These are phyloP conservation scores for Paspalum notatum DNA, from an alignment of 176 grass and related monocot genomes.

Conservation along the genomic window DNA sequence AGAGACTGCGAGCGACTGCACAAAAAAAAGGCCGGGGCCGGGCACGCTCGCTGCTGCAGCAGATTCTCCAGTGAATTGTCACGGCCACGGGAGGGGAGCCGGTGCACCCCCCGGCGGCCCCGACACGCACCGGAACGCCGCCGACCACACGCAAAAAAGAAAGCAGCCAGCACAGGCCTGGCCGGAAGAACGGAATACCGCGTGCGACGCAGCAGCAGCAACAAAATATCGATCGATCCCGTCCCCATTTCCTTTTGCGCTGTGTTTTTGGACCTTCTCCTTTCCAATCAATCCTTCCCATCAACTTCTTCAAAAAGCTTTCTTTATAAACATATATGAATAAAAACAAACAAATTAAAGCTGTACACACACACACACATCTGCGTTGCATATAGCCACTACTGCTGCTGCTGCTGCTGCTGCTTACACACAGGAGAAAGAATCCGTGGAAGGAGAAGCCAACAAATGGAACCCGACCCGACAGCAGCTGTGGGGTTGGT, in stretches of 20 bases:
- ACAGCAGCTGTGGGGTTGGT: constrained; percentile 11
- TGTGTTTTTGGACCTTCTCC: neutral
- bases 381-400: too few relatives aligned
- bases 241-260: neutral
- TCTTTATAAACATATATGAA: neutral
- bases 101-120: too few relatives aligned
- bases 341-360: neutral
- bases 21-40: too few relatives aligned
- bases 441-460: constrained; percentile 49
- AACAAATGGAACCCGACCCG: constrained; percentile 52
- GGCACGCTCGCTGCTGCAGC: too few relatives aligned
- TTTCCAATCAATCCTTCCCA: neutral
- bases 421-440: neutral
- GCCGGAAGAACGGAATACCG: constrained; percentile 9
- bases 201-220: neutral
- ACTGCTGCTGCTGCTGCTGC: neutral
- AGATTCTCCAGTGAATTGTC: too few relatives aligned
- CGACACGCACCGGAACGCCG: neutral
- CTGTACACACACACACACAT: constrained; percentile 34
- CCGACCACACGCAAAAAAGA: constrained; percentile 19
- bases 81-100: too few relatives aligned
- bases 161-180: neutral
- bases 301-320: neutral
- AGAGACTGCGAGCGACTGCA: too few relatives aligned
- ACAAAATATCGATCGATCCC: constrained; percentile 23